Base-by-base conservation (phyloP, 2,329 filamentous ascomycete species). In the Fusarium tuaranense region DNA sequence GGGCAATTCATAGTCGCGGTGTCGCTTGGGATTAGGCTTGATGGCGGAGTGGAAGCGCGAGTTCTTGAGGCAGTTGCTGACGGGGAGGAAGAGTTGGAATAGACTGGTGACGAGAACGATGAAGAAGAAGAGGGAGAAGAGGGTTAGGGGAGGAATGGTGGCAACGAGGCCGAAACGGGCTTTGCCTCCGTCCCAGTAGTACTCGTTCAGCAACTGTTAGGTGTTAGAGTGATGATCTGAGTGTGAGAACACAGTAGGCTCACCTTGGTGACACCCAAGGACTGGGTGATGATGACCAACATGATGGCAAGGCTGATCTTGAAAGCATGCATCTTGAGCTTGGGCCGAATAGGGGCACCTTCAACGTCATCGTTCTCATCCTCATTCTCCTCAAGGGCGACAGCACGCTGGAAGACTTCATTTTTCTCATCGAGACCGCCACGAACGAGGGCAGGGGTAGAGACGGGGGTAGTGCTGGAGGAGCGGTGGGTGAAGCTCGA, bases 1-100 rank as follows among this genome's bases (percentile, higher is more conserved):
- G 0, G 85, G 84, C 6, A 83, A 61, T 2, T 78, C 60, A 91
- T 79, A 79, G n/a, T 79, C 67, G 0, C 67, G 62, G 53, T 79
- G 63, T 0, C 78, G 72, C 57, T 77, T 78, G 0, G 67, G 78
- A 44, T 79, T 79, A 8, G 78, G 78, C n/a, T 78, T 79, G 59
- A 77, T 25, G 1, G 78, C 78, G 25, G 76, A 79, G 27, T 79
- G 78, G 18, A 64, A 79, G 8, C 77, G 78, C 0, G 78, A 79
- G 38, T 79, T 79, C 13, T 41, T 77, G 20, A 77, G 34, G 4
- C 78, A 79, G 22, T 76, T 70, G 20, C 75, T 75, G 22, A 72
- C 78, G 0, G 78, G 78, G 0, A 79, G 68, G 6, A 79, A 65
- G 0, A 79, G 20, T 30, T 79, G 78, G 2, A 79, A 79, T 1